phyloP scores from a whole-genome alignment of 176 grass and related monocot genomes.

The Carex myosuroides region DNA sequence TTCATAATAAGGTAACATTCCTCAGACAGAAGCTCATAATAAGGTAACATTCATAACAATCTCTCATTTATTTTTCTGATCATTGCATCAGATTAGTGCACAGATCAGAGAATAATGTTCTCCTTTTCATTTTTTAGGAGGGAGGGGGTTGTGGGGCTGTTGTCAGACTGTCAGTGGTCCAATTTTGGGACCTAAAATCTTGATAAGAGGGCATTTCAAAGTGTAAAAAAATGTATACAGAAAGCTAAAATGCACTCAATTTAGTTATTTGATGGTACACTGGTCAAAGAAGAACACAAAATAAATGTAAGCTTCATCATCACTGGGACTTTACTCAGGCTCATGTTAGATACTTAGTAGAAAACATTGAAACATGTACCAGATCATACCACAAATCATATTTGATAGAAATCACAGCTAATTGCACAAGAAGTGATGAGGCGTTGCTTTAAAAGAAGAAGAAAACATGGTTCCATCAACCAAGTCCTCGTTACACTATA shows the following conservation, averaged over 20 bases:
- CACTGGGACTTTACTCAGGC: too few species aligned
- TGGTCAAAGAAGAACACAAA: too few species aligned
- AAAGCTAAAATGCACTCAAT: neutral
- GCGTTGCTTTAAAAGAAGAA: too few species aligned
- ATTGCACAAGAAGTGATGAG: neutral
- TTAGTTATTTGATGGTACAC: neutral
- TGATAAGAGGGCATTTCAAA: neutral
- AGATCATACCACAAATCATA: too few species aligned
- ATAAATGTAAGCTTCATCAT: too few species aligned
- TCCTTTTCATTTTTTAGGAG: neutral
- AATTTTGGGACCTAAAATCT: slow-evolving; percentile 1
- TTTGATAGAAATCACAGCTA: neutral
- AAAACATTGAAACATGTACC: too few species aligned
- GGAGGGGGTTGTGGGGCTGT: neutral
- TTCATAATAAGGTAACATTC: too few species aligned
- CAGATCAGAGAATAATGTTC: slow-evolving; percentile 1
- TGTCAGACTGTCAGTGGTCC: slow-evolving; percentile 19
- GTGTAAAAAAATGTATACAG: neutral
- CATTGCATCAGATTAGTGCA: neutral
- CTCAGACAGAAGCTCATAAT: neutral
- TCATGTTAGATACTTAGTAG: too few species aligned
- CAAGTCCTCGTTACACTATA: neutral
- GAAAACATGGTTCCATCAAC: neutral
- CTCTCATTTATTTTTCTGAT: slow-evolving; percentile 2
- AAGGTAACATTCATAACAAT: neutral